phyloP scores from a whole-genome alignment of 352 stramenopile species.

The Phytophthora agathidicida region DNA sequence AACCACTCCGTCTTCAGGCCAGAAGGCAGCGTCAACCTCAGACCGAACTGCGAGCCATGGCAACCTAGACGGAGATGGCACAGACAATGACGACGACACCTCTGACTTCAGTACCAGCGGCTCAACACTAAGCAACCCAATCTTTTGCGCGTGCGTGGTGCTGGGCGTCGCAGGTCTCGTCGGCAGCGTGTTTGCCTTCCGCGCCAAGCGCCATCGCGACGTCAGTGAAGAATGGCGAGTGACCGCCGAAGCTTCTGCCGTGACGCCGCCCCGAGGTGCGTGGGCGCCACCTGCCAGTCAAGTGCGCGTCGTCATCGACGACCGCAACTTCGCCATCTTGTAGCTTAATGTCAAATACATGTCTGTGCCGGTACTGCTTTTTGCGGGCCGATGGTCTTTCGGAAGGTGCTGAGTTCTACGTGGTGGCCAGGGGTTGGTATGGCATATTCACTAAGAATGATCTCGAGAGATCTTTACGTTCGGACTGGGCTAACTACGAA shows the following conservation, averaged over 20 bases:
- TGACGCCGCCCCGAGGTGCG: background rate
- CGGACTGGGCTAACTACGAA: too few relatives aligned
- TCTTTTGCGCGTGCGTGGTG: conserved; percentile 47
- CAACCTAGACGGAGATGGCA: background rate
- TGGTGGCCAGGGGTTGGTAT: too few relatives aligned
- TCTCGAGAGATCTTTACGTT: too few relatives aligned
- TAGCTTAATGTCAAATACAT: conserved; percentile 9
- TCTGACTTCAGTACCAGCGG: background rate
- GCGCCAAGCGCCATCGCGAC: conserved; percentile 18
- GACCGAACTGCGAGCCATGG: conserved; percentile 1
- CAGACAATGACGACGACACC: background rate
- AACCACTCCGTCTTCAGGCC: background rate
- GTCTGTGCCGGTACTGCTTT: too few relatives aligned
- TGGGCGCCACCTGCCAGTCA: conserved; percentile 12
- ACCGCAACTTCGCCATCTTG: conserved; percentile 26
- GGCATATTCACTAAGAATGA: too few relatives aligned
- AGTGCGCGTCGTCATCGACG: conserved; percentile 26
- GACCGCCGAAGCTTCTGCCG: background rate
- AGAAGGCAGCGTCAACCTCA: conserved; percentile 14
- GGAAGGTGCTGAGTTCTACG: too few relatives aligned
- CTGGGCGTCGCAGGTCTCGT: conserved; percentile 32
- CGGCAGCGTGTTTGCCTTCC: conserved; percentile 20
- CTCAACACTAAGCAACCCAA: background rate
- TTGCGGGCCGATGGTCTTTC: too few relatives aligned
- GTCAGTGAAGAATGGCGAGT: conserved; percentile 13